Conservation (phyloP, 352 stramenopile genomes). For the Pythium dissimile region DNA sequence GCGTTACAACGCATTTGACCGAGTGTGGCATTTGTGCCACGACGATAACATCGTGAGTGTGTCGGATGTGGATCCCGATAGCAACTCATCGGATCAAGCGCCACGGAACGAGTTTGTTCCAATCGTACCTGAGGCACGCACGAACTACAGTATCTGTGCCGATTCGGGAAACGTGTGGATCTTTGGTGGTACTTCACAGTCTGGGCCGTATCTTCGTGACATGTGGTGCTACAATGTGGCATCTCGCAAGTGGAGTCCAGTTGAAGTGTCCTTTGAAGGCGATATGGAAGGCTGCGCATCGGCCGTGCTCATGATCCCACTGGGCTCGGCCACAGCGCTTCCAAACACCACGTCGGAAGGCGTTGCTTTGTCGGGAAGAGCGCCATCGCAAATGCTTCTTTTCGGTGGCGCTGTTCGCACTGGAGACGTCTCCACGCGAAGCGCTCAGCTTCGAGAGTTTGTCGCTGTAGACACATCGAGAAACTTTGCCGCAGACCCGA, state of each 20-base stretch:
- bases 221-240: constrained; percentile 78
- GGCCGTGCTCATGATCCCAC: constrained; percentile 40
- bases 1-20: constrained; percentile 87
- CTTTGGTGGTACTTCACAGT: constrained; percentile 52
- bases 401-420: constrained; percentile 35
- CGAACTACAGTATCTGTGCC: constrained; percentile 66
- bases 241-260: constrained; percentile 54
- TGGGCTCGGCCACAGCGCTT: constrained; percentile 49
- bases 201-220: constrained; percentile 50
- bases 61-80: constrained; percentile 17
- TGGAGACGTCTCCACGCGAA: constrained; percentile 22
- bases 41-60: constrained; percentile 66
- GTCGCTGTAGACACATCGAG: constrained; percentile 27
- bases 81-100: background rate
- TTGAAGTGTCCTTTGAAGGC: constrained; percentile 51
- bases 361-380: background rate
- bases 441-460: constrained; percentile 33
- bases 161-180: constrained; percentile 85
- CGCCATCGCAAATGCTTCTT: constrained; percentile 31
- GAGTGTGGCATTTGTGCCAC: constrained; percentile 81
- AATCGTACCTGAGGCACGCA: constrained; percentile 44
- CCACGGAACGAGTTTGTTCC: constrained; percentile 40
- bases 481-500: constrained; percentile 41
- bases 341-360: constrained; percentile 27
- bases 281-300: constrained; percentile 41